phyloP scores from a whole-genome alignment of 1,284 basidiomycete species.

The Tilletia horrida region DNA sequence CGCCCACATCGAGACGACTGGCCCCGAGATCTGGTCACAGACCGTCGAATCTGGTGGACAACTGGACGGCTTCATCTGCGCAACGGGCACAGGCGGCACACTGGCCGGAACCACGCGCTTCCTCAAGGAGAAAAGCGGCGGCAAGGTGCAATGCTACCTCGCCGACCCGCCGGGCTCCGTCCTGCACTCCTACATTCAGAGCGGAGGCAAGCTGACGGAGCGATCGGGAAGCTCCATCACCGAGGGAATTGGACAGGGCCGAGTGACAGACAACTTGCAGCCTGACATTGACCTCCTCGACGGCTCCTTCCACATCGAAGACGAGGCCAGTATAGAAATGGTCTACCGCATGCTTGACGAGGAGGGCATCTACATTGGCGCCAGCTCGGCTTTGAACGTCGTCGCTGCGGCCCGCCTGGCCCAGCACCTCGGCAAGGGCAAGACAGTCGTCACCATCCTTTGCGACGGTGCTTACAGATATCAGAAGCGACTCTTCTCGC shows the following conservation, averaged over 20 bases:
- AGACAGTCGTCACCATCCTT: conserved; percentile 79
- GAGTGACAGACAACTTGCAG: conserved; percentile 88
- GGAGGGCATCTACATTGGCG: conserved; percentile 95
- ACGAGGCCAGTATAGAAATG: conserved; percentile 87
- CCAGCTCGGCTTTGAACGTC: conserved; percentile 90
- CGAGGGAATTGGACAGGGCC: conserved; percentile 96
- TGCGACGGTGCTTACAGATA: conserved; percentile 96
- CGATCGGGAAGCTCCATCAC: conserved; percentile 87
- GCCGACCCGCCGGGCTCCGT: conserved; percentile 96
- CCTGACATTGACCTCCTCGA: conserved; percentile 76
- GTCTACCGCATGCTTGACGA: conserved; percentile 86
- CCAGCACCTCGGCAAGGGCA: conserved; percentile 74
- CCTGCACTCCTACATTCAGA: conserved; percentile 77
- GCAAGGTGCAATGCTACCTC: conserved; percentile 83
- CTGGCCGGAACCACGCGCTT: conserved; percentile 82
- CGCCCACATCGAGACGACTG: conserved; percentile 84
- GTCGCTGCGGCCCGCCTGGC: conserved; percentile 88
- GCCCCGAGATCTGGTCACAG: conserved; percentile 95
- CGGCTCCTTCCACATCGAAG: conserved; percentile 80
- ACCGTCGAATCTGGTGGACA: conserved; percentile 63
- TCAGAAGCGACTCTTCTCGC: conserved; percentile 92
- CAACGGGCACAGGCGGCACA: conserved; percentile 94
- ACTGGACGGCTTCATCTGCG: conserved; percentile 84
- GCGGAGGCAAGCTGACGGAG: conserved; percentile 69
- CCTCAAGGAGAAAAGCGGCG: conserved; percentile 77